Evolutionary conservation across 352 stramenopile genomes (phyloP).

Genomic region (Pythium pectinolyticum): DNA sequence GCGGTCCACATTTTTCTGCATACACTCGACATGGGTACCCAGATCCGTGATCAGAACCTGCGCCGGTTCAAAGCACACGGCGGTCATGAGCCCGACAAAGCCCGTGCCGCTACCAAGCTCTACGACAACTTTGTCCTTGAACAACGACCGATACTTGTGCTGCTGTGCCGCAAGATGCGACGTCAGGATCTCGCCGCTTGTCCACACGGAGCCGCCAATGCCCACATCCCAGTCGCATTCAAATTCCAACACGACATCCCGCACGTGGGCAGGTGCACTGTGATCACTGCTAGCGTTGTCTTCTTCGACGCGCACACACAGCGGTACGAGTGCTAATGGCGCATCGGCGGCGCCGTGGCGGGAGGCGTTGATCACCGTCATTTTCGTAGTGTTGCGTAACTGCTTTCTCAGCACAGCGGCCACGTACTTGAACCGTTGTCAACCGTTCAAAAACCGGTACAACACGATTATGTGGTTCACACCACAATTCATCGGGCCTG

Average conservation of each 20-base stretch:
- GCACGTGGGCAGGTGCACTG: background rate
- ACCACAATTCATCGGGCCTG: background rate
- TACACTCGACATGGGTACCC: conserved; percentile 49
- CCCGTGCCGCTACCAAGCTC: conserved; percentile 81
- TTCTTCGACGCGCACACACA: conserved; percentile 49
- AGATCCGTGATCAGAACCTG: conserved; percentile 73
- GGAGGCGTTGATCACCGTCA: conserved; percentile 4
- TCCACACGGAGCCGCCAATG: conserved; percentile 85
- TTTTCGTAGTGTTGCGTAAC: background rate
- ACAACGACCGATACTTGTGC: conserved; percentile 44
- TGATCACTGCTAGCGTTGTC: conserved; percentile 1
- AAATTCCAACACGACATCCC: conserved; percentile 52
- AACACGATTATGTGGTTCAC: background rate
- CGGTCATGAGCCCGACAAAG: conserved; percentile 67
- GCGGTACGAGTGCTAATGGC: conserved; percentile 35
- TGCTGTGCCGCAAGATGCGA: conserved; percentile 60
- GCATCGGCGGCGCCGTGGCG: background rate
- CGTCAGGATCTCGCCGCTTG: conserved; percentile 71
- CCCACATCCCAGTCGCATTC: conserved; percentile 79
- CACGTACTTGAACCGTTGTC: conserved; percentile 7
- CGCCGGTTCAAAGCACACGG: conserved; percentile 56
- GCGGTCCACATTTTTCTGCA: conserved; percentile 59
- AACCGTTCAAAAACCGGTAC: background rate
- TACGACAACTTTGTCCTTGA: conserved; percentile 62
- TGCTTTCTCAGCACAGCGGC: background rate